phyloP scores from a whole-genome alignment of 495 filamentous ascomycete genomes.

The Lichenothelia convexa region DNA sequence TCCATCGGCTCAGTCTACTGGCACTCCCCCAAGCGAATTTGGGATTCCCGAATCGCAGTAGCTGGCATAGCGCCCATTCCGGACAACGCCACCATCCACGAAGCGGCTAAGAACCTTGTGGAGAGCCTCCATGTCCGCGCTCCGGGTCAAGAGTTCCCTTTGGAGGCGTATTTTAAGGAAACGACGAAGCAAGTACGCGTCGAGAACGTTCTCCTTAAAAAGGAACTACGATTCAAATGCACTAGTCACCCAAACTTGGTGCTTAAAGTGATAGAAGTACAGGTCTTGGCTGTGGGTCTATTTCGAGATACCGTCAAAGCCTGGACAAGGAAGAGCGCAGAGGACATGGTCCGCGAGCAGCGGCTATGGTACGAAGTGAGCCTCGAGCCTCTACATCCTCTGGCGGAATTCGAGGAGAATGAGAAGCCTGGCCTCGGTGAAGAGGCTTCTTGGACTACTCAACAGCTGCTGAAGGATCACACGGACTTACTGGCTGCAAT shows the following conservation, averaged over 20 bases:
- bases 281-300: constrained; percentile 18
- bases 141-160: not conserved
- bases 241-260: constrained; percentile 14
- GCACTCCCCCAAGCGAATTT: constrained; percentile 26
- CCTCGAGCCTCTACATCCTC: constrained; percentile 18
- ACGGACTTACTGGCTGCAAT: not conserved
- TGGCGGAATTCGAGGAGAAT: constrained; percentile 17
- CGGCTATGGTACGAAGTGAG: constrained; percentile 30
- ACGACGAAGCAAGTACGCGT: constrained; percentile 7
- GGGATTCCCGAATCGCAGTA: constrained; percentile 27
- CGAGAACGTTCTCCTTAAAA: constrained; percentile 4
- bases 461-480: not conserved
- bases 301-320: not conserved
- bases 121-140: constrained; percentile 17
- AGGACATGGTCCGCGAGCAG: constrained; percentile 20
- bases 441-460: constrained; percentile 8
- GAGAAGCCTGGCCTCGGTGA: constrained; percentile 18
- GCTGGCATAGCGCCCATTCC: constrained; percentile 6
- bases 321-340: constrained; percentile 2
- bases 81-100: constrained; percentile 11
- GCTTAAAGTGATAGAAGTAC: constrained; percentile 25
- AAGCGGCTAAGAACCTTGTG: constrained; percentile 14
- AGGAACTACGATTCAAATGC: constrained; percentile 4
- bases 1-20: constrained; percentile 19
- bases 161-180: not conserved